Base-by-base conservation (phyloP, 2,329 filamentous ascomycete species). In the Pyricularia grisea region DNA sequence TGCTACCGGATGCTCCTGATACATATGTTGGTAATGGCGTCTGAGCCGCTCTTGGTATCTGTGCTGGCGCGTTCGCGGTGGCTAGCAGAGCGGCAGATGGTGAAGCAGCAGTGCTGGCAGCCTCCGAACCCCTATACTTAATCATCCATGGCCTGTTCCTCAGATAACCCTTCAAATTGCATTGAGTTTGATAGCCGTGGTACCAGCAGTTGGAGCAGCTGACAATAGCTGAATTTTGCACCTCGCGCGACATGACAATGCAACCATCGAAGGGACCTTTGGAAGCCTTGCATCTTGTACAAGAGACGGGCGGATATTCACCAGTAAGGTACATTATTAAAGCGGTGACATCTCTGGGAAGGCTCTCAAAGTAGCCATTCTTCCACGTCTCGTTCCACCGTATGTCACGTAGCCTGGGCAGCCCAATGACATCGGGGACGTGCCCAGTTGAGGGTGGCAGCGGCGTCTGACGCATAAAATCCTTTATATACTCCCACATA, bases 281-380 rank as follows among this genome's bases (percentile, higher is more conserved):
- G 2, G 73, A 73, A 0, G 69, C 55, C 6, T 5, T 6, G 67
- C 77, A 78, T 23, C 65, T 68, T 0, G 33, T 20, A 70, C 77
- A 79, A 3, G 77, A 73, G 3, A 23, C 33, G 0, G 70, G 68
- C 1, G 74, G 74, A 25, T 68, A 70, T 2, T 78, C 74, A 23
- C 77, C 77, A 1, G 76, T 78, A 1, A 76, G 23, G 36, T 78
- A 74, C 5, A 78, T 69, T 12, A 78, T 70, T 2, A 78, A 60
- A 20, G 74, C 73, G 6, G 76, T 74, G 10, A 77, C 65, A 64
- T 78, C 76, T 36, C 73, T 70, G 20, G 73, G 69, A 11, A 72
- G 69, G 9, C 69, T 68, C 66, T 78, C 77, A 12, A 27, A 31
- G 27, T 69, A 77, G 0, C 73, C 71, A 60, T 73, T 68, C 0